Conservation (phyloP, 1,139 yeast species). For the Protomyces inouyei region DNA sequence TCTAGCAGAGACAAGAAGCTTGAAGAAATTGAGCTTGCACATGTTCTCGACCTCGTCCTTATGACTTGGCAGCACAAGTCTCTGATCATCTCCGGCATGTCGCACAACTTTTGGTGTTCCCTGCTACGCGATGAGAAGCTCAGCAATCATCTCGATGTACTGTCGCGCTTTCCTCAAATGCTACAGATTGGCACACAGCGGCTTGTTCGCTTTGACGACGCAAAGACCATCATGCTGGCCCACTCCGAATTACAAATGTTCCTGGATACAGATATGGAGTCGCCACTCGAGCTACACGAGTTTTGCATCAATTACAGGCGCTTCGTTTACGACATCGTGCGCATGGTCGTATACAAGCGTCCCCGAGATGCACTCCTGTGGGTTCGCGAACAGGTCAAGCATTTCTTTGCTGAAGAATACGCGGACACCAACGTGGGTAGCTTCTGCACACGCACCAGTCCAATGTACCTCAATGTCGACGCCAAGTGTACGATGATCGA, state of each 20-base stretch:
- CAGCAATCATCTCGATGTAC: conserved; percentile 22
- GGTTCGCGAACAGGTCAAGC: conserved; percentile 65
- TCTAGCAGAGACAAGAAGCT: conserved; percentile 33
- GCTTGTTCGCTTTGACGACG: conserved; percentile 64
- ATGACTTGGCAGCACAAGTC: conserved; percentile 80
- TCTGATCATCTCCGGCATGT: conserved; percentile 81
- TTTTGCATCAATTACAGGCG: conserved; percentile 77
- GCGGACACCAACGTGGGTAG: conserved; percentile 1
- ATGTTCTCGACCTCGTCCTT: conserved; percentile 60
- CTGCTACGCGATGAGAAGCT: conserved; percentile 46
- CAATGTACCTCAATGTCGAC: conserved; percentile 69
- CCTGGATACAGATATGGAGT: conserved; percentile 80
- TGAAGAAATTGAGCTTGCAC: conserved; percentile 41
- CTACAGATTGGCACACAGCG: conserved; percentile 75
- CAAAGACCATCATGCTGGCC: conserved; percentile 56
- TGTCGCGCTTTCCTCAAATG: conserved; percentile 55
- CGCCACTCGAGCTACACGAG: conserved; percentile 70
- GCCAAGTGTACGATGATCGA: conserved; percentile 85
- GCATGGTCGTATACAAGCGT: conserved; percentile 78
- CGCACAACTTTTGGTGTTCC: conserved; percentile 82
- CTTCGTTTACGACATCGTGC: conserved; percentile 81
- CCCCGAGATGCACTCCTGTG: conserved; percentile 78
- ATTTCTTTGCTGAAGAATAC: conserved; percentile 51
- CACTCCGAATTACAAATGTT: conserved; percentile 45
- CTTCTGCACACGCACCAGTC: conserved; percentile 46